Base-by-base conservation (phyloP, 2,329 filamentous ascomycete species). In the Beauveria sp. region DNA sequence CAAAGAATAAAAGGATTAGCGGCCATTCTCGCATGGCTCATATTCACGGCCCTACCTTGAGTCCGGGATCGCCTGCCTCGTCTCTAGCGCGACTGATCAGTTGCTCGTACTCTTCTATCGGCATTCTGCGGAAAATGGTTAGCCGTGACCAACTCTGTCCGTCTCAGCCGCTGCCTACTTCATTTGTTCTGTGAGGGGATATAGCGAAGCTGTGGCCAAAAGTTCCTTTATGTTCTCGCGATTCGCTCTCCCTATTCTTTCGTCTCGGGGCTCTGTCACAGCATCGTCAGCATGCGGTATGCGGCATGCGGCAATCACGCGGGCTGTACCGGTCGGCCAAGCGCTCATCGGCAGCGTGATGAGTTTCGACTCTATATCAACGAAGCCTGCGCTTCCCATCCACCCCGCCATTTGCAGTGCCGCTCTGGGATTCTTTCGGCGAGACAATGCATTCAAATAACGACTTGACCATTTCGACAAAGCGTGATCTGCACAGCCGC, bases 331-430 rank as follows among this genome's bases (percentile, higher is more conserved):
- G 65, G 71, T 83, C 22, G 87, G 79, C 89, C 89, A 92, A 34
- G 77, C 84, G 70, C 86, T 89, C 72, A 90, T 83, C 18, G 87
- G 88, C 56, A 91, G 72, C 56, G 80, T 84, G 63, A 91, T 80
- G 75, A 90, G 81, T 55, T 77, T 80, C 9, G 80, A 79, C 68
- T 90, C 87, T 46, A 91, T 80, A 43, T 90, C 85, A 6, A 82
- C 82, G 69, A 92, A 87, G 0, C 89, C 89, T 8, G 85, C 84
- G 51, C 77, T 77, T 50, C 75, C 76, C 76, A 89, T 81, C 75
- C 84, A 80, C 20, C 69, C 74, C n/a, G 79, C 79, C 64, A 92
- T 73, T 49, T 81, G 83, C 60, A 87, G 75, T 12, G 87, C 83
- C 38, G 84, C 83, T 60, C 88, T 80, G 22, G 87, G 83, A 67